Conservation (phyloP, 768 basidiomycete species). For the Daedaleopsis sinensis region DNA sequence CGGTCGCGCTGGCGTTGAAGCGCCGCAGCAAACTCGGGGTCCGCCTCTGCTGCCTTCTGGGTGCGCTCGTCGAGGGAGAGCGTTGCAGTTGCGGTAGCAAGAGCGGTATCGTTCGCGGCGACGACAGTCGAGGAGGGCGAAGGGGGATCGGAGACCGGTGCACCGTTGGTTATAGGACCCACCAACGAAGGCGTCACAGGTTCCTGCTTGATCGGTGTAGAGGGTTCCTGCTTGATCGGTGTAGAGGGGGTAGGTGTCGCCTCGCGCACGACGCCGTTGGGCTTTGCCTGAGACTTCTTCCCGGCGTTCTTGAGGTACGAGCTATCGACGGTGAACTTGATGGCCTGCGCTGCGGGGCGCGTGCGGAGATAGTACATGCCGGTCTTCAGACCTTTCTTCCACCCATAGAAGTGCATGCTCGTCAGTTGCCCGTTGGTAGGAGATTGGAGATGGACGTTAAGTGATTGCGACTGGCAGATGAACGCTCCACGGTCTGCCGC, state of each 20-base stretch:
- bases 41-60: slow-evolving; percentile 55
- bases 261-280: background rate
- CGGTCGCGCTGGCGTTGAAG: slow-evolving; percentile 69
- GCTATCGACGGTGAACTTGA: slow-evolving; percentile 97
- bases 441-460: slow-evolving; percentile 91
- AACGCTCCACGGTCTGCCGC: slow-evolving; percentile 99
- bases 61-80: slow-evolving; percentile 53
- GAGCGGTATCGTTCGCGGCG: slow-evolving; percentile 9
- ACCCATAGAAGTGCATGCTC: slow-evolving; percentile 99
- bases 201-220: slow-evolving; percentile 24
- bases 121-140: slow-evolving; percentile 29
- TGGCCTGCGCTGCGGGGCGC: slow-evolving; percentile 91
- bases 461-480: slow-evolving; percentile 94
- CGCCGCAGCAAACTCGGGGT: slow-evolving; percentile 82
- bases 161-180: slow-evolving; percentile 19
- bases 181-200: slow-evolving; percentile 15
- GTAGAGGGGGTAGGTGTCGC: background rate
- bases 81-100: slow-evolving; percentile 31
- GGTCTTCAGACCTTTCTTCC: slow-evolving; percentile 99
- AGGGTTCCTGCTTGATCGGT: slow-evolving; percentile 24
- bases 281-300: slow-evolving; percentile 23
- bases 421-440: slow-evolving; percentile 93
- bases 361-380: slow-evolving; percentile 99
- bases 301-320: slow-evolving; percentile 65
- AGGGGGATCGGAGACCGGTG: slow-evolving; percentile 27